These are phyloP conservation scores for Colletotrichum salicis DNA, from an alignment of 2,329 filamentous ascomycete species.

Conservation along the genomic window DNA sequence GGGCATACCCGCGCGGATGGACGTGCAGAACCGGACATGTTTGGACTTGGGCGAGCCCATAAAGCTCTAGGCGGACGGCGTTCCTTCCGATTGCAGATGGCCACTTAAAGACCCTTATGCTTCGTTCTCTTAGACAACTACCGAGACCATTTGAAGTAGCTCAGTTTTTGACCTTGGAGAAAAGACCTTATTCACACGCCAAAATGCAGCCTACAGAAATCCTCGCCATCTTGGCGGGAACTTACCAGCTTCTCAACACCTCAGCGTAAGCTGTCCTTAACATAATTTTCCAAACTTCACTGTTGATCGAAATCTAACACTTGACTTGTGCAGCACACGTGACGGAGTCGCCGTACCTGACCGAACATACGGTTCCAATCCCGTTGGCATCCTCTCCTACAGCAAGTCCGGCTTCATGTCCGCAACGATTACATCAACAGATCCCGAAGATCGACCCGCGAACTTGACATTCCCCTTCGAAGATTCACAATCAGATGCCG, in stretches of 20 bases:
- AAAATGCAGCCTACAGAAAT: slow-evolving; percentile 34
- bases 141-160: background rate
- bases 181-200: background rate
- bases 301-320: background rate
- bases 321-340: background rate
- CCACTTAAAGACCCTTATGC: background rate
- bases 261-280: slow-evolving; percentile 17
- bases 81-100: background rate
- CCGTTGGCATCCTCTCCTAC: slow-evolving; percentile 42
- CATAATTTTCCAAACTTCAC: rapidly evolving
- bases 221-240: slow-evolving; percentile 33
- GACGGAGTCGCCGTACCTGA: slow-evolving; percentile 36
- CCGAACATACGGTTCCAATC: slow-evolving; percentile 36
- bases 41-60: background rate
- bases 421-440: slow-evolving; percentile 42
- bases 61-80: background rate
- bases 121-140: background rate
- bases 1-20: slow-evolving; percentile 2
- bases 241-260: slow-evolving; percentile 35
- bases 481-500: slow-evolving; percentile 40
- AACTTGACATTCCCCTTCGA: slow-evolving; percentile 38
- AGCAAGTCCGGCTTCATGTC: slow-evolving; percentile 41
- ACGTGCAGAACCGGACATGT: slow-evolving; percentile 5
- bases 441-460: slow-evolving; percentile 39
- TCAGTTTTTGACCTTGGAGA: background rate